These are phyloP conservation scores for Diplosphaera chodatii DNA, from an alignment of 139 green algal genomes.

Conservation along the genomic window DNA sequence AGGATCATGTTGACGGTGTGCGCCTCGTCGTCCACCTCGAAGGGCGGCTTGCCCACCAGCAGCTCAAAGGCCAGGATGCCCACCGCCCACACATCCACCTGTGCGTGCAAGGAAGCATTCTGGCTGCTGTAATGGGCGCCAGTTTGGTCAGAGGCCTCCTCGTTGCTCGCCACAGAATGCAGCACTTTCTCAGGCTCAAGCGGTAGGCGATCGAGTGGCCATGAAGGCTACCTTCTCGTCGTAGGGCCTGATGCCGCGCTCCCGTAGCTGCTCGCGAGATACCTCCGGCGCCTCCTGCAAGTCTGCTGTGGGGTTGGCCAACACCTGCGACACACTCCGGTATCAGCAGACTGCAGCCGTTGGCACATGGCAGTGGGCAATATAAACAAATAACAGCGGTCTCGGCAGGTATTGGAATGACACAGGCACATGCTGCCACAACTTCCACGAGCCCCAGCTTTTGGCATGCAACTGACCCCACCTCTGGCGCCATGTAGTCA, in stretches of 20 bases:
- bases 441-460: no score
- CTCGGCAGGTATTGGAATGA: no score
- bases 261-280: conserved; percentile 20
- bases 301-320: conserved; percentile 55
- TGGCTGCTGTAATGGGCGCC: no score
- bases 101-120: no score
- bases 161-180: no score
- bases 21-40: conserved; percentile 60
- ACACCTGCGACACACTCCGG: conserved; percentile 33
- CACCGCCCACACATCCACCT: conserved; percentile 70
- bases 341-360: background rate
- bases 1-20: conserved; percentile 66
- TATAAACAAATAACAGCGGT: no score
- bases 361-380: no score
- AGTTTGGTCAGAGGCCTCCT: no score
- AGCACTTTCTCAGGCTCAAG: no score
- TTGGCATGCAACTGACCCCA: no score
- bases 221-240: conserved; percentile 34
- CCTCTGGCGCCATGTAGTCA: conserved; percentile 73
- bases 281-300: conserved; percentile 42
- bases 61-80: conserved; percentile 82
- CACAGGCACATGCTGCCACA: no score
- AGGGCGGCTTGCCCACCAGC: conserved; percentile 53
- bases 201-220: no score
- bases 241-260: conserved; percentile 56